Evolutionary conservation across 176 grass and related monocot genomes (phyloP), one percentile per base, ranked within the genome.

Genomic region (barley (Hordeum vulgare)): DNA sequence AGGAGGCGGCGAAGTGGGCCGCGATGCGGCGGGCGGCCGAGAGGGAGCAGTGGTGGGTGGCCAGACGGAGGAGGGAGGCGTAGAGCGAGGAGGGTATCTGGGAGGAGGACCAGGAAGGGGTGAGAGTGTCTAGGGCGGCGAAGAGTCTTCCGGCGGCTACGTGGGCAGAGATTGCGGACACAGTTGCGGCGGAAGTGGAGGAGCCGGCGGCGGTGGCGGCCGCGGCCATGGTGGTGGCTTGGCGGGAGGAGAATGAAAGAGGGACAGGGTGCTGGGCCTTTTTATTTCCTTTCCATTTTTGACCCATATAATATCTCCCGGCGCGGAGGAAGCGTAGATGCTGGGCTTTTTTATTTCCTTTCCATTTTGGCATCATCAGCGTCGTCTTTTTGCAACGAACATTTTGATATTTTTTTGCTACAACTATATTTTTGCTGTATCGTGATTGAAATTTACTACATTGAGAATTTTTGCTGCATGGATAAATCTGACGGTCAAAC

Each of bases 11-110:
- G 41, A 85, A 54, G 89, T 84, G 89, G 79, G 80, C 73, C 40
- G 81, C 77, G n/a, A 91, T 36, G 85, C 88, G 91, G 87, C 81
- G 84, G 59, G 87, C 80, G 61, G 85, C 89, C 27, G 83, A 83
- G 69, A 86, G 65, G 37, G 89, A 88, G 60, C 83, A n/a, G 31
- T 37, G 67, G 66, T 77, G 25, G 51, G 74, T 76, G 61, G 78
- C 80, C 23, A 83, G 66, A 35, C 44, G 79, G 82, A 85, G 77
- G 66, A 91, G 82, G 20, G 66, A 78, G 56, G 85, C 74, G 76
- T 85, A 86, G 53, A 80, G 61, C 24, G 76, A 35, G 37, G 70
- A 69, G 14, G 85, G 85, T 54, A 87, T 31, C 42, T 17, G 40
- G 40, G 68, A 84, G 31, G 85, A 80, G 54, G 61, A 44, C 6